Conservation (phyloP, 179 eudicot genomes). For the Beta lomatogona region DNA sequence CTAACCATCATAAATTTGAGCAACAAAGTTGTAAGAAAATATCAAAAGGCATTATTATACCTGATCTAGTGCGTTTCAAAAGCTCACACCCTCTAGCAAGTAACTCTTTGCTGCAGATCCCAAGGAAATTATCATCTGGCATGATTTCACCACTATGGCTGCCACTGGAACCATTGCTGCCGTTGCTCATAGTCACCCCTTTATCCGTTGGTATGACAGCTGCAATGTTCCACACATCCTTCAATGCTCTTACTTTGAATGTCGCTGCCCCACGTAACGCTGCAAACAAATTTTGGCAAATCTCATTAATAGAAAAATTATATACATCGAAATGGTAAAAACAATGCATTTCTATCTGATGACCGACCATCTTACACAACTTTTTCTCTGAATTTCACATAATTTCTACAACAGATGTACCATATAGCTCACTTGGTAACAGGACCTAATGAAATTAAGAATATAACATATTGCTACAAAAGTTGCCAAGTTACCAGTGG, state of each 20-base stretch:
- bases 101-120: constrained; percentile 71
- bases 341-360: background rate
- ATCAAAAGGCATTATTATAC: constrained; percentile 31
- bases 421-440: background rate
- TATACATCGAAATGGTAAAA: background rate
- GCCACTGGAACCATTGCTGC: constrained; percentile 65
- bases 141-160: constrained; percentile 86
- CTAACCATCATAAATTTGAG: background rate
- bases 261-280: constrained; percentile 97
- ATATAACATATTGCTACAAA: background rate
- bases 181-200: constrained; percentile 43
- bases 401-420: background rate
- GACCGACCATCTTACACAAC: background rate
- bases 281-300: constrained; percentile 26
- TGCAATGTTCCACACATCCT: constrained; percentile 84
- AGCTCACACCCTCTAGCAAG: constrained; percentile 86
- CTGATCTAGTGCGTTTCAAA: constrained; percentile 84
- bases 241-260: constrained; percentile 82
- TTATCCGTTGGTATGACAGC: constrained; percentile 69
- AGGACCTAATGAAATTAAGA: background rate
- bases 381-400: background rate
- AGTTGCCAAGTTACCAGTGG: constrained; percentile 57
- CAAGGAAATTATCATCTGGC: constrained; percentile 82
- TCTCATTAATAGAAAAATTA: background rate
- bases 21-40: background rate